These are phyloP conservation scores for Oryza nivara DNA, from an alignment of 176 grass and related monocot genomes.

Conservation along the genomic window DNA sequence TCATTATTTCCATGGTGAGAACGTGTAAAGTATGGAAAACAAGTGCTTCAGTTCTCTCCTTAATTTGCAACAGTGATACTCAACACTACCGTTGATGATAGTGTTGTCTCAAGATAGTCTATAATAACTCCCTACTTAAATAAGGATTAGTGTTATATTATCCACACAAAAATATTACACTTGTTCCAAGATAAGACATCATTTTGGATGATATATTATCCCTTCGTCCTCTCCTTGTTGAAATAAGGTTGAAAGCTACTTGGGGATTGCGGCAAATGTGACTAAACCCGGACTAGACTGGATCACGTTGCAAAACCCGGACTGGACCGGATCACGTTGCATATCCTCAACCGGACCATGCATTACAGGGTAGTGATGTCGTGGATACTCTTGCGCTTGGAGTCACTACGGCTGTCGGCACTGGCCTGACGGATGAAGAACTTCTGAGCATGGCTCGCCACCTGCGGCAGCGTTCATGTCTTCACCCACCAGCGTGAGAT, in stretches of 20 bases:
- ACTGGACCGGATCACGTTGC: background rate
- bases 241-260: background rate
- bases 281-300: background rate
- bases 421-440: conserved; percentile 82
- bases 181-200: too few relatives aligned
- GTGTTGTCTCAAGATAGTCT: too few relatives aligned
- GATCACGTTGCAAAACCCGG: background rate
- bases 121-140: too few relatives aligned
- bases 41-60: too few relatives aligned
- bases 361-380: conserved; percentile 74
- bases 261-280: background rate
- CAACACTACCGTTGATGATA: too few relatives aligned
- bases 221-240: background rate
- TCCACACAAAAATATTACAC: too few relatives aligned
- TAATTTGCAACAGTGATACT: too few relatives aligned
- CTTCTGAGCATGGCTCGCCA: conserved; percentile 95
- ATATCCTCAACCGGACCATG: background rate
- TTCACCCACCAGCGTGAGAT: conserved; percentile 89
- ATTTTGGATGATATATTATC: too few relatives aligned
- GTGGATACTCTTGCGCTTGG: conserved; percentile 93
- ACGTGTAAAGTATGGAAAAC: too few relatives aligned
- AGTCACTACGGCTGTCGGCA: conserved; percentile 51
- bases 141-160: too few relatives aligned
- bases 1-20: too few relatives aligned
- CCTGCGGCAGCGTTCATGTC: conserved; percentile 87